Conservation (phyloP, 2,329 filamentous ascomycete species). For the Thielaviopsis euricoi region DNA sequence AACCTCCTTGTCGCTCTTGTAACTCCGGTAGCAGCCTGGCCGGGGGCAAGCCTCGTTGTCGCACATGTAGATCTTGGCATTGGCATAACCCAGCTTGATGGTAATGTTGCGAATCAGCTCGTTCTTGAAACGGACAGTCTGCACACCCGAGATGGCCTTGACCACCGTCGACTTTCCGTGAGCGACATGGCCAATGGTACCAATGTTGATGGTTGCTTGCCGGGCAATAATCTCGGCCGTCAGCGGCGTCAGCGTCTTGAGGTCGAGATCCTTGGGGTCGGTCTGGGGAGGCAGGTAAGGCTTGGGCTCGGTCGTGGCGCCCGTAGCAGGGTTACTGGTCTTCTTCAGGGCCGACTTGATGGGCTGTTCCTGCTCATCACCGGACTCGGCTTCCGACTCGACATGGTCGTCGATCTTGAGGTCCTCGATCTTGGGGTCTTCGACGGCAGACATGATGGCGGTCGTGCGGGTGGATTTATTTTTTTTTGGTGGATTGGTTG, state of each 20-base stretch:
- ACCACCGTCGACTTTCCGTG: slow-evolving; percentile 98
- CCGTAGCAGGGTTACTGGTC: slow-evolving; percentile 17
- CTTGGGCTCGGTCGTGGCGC: slow-evolving; percentile 35
- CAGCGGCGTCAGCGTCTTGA: slow-evolving; percentile 63
- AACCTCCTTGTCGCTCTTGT: slow-evolving; percentile 97
- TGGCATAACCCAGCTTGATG: slow-evolving; percentile 98
- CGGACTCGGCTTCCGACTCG: slow-evolving; percentile 45
- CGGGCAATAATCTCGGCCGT: slow-evolving; percentile 94
- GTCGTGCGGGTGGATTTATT: too few species aligned
- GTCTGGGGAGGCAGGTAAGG: slow-evolving; percentile 66
- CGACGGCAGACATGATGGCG: slow-evolving; percentile 35
- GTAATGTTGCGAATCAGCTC: slow-evolving; percentile 98
- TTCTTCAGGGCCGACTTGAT: slow-evolving; percentile 83
- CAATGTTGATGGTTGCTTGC: slow-evolving; percentile 98
- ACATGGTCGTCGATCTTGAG: slow-evolving; percentile 54
- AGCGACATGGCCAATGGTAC: slow-evolving; percentile 95
- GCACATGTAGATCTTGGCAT: slow-evolving; percentile 99
- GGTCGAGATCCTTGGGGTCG: slow-evolving; percentile 75
- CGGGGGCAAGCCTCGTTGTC: slow-evolving; percentile 81
- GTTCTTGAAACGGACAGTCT: slow-evolving; percentile 99
- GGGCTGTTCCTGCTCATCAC: slow-evolving; percentile 47
- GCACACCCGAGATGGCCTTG: slow-evolving; percentile 96
- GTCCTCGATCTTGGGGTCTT: slow-evolving; percentile 50
- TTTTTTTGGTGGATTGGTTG: not conserved
- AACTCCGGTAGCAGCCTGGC: slow-evolving; percentile 90